Percentiles rank a stretch among this genome's conserved stretches.
phyloP scores from a whole-genome alignment of 352 stramenopile species.

The Globisporangium okanoganense region DNA sequence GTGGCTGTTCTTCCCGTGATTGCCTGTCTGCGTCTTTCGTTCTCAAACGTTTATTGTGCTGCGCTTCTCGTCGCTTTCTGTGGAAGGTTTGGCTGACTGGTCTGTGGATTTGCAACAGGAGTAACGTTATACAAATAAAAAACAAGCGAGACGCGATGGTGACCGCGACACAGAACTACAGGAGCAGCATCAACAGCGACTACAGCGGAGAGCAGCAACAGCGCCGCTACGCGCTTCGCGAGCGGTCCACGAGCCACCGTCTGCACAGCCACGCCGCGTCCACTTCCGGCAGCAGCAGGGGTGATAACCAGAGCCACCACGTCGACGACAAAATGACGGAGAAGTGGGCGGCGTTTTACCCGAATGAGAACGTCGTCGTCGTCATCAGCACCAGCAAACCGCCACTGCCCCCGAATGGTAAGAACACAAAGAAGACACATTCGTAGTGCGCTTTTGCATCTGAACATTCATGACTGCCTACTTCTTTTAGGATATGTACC shows the following conservation, averaged over 20 bases:
- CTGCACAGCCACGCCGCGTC: background rate
- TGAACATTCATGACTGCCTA: background rate
- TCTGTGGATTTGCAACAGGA: background rate
- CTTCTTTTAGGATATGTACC: slow-evolving; percentile 45
- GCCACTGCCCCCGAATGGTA: slow-evolving; percentile 52
- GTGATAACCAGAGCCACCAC: slow-evolving; percentile 1
- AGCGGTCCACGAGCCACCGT: slow-evolving; percentile 2
- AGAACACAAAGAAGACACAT: background rate
- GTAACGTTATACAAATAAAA: background rate
- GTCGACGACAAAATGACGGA: slow-evolving; percentile 24
- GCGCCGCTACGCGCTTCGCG: slow-evolving; percentile 1
- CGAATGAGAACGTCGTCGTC: slow-evolving; percentile 45
- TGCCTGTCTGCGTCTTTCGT: background rate
- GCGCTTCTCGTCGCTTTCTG: background rate
- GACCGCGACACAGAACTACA: background rate
- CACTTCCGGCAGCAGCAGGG: background rate
- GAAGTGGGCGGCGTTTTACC: slow-evolving; percentile 56
- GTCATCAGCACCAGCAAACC: slow-evolving; percentile 52
- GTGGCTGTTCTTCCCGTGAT: background rate
- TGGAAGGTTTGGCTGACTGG: background rate
- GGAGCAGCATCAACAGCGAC: background rate
- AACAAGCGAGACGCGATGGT: background rate
- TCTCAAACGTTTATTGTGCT: no score
- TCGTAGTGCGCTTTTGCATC: background rate
- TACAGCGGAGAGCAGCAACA: background rate